Evolutionary conservation across 768 basidiomycete genomes (phyloP).

Genomic region (Vararia minispora): DNA sequence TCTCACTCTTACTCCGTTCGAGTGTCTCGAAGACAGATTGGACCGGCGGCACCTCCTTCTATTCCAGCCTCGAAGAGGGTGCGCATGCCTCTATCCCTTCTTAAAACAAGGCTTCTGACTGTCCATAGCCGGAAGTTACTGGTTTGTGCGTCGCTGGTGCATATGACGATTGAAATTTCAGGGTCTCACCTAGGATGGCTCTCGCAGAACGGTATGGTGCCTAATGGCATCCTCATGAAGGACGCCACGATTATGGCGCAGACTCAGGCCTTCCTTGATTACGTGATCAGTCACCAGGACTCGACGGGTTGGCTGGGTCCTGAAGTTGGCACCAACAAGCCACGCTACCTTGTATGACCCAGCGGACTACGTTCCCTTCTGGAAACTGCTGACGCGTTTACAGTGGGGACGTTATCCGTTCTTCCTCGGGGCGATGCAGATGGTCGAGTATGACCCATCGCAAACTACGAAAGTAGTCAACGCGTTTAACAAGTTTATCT

Average conservation of each 20-base stretch:
- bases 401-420: slow-evolving; percentile 33
- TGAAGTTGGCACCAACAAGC: slow-evolving; percentile 40
- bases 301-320: slow-evolving; percentile 46
- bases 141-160: slow-evolving; percentile 50
- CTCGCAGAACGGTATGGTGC: slow-evolving; percentile 43
- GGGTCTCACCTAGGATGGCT: too few species aligned
- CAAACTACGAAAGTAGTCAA: slow-evolving; percentile 33
- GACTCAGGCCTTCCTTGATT: slow-evolving; percentile 36
- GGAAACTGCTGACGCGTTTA: slow-evolving; percentile 12
- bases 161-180: too few species aligned
- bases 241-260: slow-evolving; percentile 34
- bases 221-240: slow-evolving; percentile 36
- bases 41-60: slow-evolving; percentile 24
- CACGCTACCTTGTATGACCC: slow-evolving; percentile 44
- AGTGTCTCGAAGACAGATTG: slow-evolving; percentile 25
- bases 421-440: slow-evolving; percentile 48
- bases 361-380: slow-evolving; percentile 6
- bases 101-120: too few species aligned
- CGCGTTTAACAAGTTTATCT: slow-evolving; percentile 41
- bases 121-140: slow-evolving; percentile 39
- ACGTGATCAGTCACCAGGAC: slow-evolving; percentile 41
- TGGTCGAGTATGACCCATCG: slow-evolving; percentile 36
- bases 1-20: neutral
- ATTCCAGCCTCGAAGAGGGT: slow-evolving; percentile 27
- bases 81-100: too few species aligned